These are phyloP conservation scores for Crucihimalaya himalaica DNA, from an alignment of 345 rosid species.

Conservation along the genomic window DNA sequence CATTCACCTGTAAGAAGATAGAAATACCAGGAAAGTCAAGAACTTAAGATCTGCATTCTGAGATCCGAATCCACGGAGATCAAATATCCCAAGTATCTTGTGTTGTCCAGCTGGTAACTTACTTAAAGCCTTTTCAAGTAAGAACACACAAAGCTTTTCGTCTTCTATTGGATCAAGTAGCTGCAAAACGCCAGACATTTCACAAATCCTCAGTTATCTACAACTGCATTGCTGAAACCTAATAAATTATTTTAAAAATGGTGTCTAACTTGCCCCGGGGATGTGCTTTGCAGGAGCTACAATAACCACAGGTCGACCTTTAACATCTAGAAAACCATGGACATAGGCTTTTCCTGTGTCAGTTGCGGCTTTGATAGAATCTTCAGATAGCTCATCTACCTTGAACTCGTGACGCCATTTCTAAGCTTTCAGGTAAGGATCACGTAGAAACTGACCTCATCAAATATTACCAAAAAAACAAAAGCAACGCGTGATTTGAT, in stretches of 20 bases:
- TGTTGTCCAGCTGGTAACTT: conserved; percentile 72
- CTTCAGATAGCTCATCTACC: conserved; percentile 67
- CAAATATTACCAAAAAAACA: conserved; percentile 24
- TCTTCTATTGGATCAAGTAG: conserved; percentile 64
- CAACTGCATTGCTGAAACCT: conserved; percentile 11
- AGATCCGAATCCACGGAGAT: conserved; percentile 70
- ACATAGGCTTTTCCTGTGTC: conserved; percentile 77
- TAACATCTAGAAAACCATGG: conserved; percentile 68
- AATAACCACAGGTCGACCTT: conserved; percentile 72
- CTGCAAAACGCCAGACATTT: conserved; percentile 43
- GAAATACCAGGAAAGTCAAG: conserved; percentile 74
- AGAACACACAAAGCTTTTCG: conserved; percentile 73
- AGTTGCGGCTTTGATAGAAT: conserved; percentile 57
- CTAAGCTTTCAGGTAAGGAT: conserved; percentile 43
- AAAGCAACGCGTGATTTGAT: background rate
- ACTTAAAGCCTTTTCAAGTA: conserved; percentile 76
- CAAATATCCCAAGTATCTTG: conserved; percentile 73
- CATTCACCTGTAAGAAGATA: conserved; percentile 2
- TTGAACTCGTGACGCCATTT: conserved; percentile 87
- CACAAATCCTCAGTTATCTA: background rate
- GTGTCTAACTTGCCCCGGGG: conserved; percentile 59
- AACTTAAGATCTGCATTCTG: conserved; percentile 75
- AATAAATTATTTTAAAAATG: background rate
- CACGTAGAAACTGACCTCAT: background rate
- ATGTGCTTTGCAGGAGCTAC: conserved; percentile 85